A percentile compares a stretch with the other conserved stretches of the same genome.
Conservation (phyloP, 495 filamentous ascomycete species). For the Trichocladium antarcticum region DNA sequence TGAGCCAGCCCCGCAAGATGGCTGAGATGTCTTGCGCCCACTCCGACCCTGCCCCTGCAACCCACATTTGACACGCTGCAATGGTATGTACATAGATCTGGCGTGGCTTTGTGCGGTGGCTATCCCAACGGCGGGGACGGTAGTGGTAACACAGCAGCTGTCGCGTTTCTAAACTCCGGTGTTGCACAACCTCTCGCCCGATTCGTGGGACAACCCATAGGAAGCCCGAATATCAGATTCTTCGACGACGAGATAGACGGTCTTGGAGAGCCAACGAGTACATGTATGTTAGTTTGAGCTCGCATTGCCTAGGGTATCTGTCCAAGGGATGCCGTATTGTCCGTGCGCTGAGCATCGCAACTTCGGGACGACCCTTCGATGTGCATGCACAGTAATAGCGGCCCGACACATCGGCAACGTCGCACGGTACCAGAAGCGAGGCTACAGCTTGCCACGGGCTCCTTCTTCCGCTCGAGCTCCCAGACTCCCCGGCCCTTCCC, state of each 20-base stretch:
- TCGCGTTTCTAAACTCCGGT: not conserved
- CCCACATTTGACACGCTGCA: too few species aligned
- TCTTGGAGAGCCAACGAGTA: too few species aligned
- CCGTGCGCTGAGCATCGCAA: constrained; percentile 4
- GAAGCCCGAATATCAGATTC: too few species aligned
- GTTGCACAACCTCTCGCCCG: not conserved
- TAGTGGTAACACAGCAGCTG: not conserved
- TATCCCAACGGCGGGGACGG: not conserved
- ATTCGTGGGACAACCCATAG: too few species aligned
- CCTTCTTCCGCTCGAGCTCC: not conserved
- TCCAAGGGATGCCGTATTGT: constrained; percentile 1
- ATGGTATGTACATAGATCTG: too few species aligned
- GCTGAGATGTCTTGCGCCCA: not conserved
- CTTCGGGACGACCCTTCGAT: not conserved
- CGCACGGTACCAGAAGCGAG: not conserved
- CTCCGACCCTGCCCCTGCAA: not conserved
- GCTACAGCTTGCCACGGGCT: constrained; percentile 10
- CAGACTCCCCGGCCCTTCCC: constrained; percentile 7
- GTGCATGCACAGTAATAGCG: not conserved
- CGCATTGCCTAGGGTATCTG: not conserved
- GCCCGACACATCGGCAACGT: not conserved
- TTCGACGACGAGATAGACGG: too few species aligned
- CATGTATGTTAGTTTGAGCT: not conserved
- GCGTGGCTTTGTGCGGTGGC: not conserved
- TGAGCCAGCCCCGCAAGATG: not conserved